Evolutionary conservation across 2,329 filamentous ascomycete species (phyloP), one percentile per base, ranked within the genome.

Genomic region (Diaporthe destruens): DNA sequence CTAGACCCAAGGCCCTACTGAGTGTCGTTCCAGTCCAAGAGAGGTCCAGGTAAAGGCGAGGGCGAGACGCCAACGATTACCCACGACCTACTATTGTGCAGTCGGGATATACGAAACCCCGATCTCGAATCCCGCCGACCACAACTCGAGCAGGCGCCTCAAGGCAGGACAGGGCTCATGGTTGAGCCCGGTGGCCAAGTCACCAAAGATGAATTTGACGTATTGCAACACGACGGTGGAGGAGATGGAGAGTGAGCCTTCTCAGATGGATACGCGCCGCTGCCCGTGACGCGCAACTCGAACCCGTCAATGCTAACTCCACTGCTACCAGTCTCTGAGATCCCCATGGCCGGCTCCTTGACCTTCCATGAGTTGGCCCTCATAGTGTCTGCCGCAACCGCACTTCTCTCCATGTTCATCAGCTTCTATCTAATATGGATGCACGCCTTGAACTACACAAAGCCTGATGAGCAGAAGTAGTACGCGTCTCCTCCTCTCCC

Each of bases 361-460:
- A 88, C 85, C 75, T 90, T 90, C 75, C 88, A 90, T 77, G 78
- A 85, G 56, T 81, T 90, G 42, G 87, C 87, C 44, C 81, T 88
- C 73, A 82, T 89, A 73, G 84, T 90, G 55, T 82, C 83, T 34
- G 87, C 84, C 55, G 83, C 80, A 57, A 85, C 83, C 65, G 84
- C 88, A 6, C 78, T 87, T 72, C 79, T 90, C 42, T 84, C 89
- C 51, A 84, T 86, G n/a, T 68, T 85, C 56, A 79, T 87, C 53
- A 90, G 88, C 71, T 80, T 90, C 63, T 89, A 86, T 76, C 83
- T 91, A 49, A 87, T 90, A 74, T 88, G 82, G 80, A 86, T 87
- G 83, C 89, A 91, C 82, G 88, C 89, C 39, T 76, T 84, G 23
- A 85, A 91, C 80, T 91, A 91, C 78, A 90, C 89, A 34, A 88